Evolutionary conservation across 257 asterid genomes (phyloP).

Genomic region (Gentiana straminea): DNA sequence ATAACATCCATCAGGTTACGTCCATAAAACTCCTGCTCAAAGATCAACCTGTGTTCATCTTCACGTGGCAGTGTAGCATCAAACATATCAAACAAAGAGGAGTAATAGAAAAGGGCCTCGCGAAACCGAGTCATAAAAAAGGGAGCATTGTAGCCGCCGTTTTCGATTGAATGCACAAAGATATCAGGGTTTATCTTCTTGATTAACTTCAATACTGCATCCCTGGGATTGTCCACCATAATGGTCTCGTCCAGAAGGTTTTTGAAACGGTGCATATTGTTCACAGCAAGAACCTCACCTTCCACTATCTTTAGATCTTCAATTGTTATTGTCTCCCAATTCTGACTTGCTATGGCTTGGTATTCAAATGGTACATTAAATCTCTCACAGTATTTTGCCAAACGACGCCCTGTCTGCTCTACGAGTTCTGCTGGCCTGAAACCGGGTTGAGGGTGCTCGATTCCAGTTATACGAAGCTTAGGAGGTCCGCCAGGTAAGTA

Average conservation of each 20-base stretch:
- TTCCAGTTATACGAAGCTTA: slow-evolving; percentile 70
- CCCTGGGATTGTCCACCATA: slow-evolving; percentile 56
- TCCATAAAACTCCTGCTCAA: slow-evolving; percentile 70
- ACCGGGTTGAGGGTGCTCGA: slow-evolving; percentile 80
- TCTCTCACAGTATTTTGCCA: slow-evolving; percentile 70
- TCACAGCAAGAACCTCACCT: slow-evolving; percentile 73
- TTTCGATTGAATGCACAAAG: slow-evolving; percentile 42
- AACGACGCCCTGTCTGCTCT: slow-evolving; percentile 67
- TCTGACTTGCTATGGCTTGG: slow-evolving; percentile 50
- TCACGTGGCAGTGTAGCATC: slow-evolving; percentile 73
- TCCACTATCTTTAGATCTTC: slow-evolving; percentile 52
- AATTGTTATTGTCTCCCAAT: slow-evolving; percentile 66
- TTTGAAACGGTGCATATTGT: slow-evolving; percentile 46
- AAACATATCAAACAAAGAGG: slow-evolving; percentile 73
- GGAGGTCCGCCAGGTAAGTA: slow-evolving; percentile 52
- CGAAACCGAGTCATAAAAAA: slow-evolving; percentile 82
- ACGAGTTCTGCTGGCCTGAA: slow-evolving; percentile 70
- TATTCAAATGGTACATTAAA: slow-evolving; percentile 74
- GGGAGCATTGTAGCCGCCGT: slow-evolving; percentile 65
- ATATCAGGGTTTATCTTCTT: slow-evolving; percentile 61
- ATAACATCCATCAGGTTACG: slow-evolving; percentile 67
- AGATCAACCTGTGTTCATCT: slow-evolving; percentile 43
- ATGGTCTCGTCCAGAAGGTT: slow-evolving; percentile 74
- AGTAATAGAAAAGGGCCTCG: slow-evolving; percentile 80
- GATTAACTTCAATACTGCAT: slow-evolving; percentile 49